Base-by-base conservation (phyloP, 495 filamentous ascomycete genomes). In the Clohesyomyces aquaticus region DNA sequence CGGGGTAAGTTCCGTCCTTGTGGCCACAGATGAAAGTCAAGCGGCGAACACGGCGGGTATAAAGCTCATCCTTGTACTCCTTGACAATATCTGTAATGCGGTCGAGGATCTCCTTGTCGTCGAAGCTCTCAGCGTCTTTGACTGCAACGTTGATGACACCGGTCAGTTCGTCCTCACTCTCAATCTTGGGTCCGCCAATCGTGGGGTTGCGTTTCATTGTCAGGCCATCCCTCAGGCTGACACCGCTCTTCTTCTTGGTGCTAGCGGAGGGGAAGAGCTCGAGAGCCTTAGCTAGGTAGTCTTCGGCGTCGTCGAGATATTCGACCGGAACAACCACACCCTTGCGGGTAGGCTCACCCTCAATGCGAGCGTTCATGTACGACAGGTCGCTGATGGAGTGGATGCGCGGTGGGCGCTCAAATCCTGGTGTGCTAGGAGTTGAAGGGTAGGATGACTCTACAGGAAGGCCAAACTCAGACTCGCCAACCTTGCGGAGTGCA, bases 311-410 rank as follows among this genome's bases (percentile, higher is more conserved):
- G 68, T 98, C 95, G 18, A 98, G 77, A 74, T 93, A 98, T 70
- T 86, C 87, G 59, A 96, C 90, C 25, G 94, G 94, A 28, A 98
- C 82, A 67, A 98, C 91, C 32, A 95, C 93, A 83, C 94, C 94
- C 80, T 91, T 94, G 50, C 94, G 86, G n/a, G 83, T 83, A 18
- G 89, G 87, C 72, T 96, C 93, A 29, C 82, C 81, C 46, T 83
- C 80, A 14, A 83, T 79, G 63, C 86, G 84, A 28, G 82, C 82
- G 28, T 87, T 79, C 42, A 97, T 76, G 74, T 93, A 95, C 8
- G 91, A 88, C 88, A 98, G 91, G 75, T 98, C 94, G 74, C 91
- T 96, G 77, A 98, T 95, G 35, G 95, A 98, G 76, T 85, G 86
- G 69, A 98, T 88, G 38, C 91, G 84, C 77, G 65, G 65, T 1